phyloP scores from a whole-genome alignment of 495 filamentous ascomycete species.

The Neurospora intermedia region DNA sequence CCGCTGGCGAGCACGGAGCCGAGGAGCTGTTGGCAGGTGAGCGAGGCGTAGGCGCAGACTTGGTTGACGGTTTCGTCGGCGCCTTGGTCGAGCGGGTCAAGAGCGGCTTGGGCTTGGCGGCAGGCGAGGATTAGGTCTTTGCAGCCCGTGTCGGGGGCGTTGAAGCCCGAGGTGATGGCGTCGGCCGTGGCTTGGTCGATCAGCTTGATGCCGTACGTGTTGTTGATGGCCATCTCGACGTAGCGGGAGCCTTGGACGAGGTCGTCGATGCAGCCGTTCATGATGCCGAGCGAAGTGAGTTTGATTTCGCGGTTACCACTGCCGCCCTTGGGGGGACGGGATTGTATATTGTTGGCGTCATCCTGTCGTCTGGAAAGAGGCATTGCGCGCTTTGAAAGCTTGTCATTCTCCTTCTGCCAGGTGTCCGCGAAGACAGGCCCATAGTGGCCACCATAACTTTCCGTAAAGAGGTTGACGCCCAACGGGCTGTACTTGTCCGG shows the following conservation, averaged over 20 bases:
- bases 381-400: background rate
- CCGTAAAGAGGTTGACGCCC: conserved; percentile 54
- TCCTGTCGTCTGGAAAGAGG: conserved; percentile 20
- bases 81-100: conserved; percentile 37
- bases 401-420: conserved; percentile 49
- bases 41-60: conserved; percentile 32
- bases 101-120: conserved; percentile 26
- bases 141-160: conserved; percentile 36
- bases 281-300: conserved; percentile 45
- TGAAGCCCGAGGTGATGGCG: conserved; percentile 32
- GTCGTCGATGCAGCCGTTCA: conserved; percentile 72
- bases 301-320: conserved; percentile 42
- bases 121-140: conserved; percentile 41
- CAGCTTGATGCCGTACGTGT: conserved; percentile 61
- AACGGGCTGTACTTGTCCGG: conserved; percentile 26
- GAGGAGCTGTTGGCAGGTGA: conserved; percentile 36
- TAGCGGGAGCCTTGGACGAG: conserved; percentile 58
- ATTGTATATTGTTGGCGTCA: background rate
- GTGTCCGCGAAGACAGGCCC: conserved; percentile 51
- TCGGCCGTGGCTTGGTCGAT: conserved; percentile 37
- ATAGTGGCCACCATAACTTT: conserved; percentile 55
- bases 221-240: conserved; percentile 57
- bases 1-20: conserved; percentile 32
- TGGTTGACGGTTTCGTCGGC: conserved; percentile 36
- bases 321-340: conserved; percentile 33